Conservation (phyloP, 1,284 basidiomycete genomes). For the Cryptococcus sp. region DNA sequence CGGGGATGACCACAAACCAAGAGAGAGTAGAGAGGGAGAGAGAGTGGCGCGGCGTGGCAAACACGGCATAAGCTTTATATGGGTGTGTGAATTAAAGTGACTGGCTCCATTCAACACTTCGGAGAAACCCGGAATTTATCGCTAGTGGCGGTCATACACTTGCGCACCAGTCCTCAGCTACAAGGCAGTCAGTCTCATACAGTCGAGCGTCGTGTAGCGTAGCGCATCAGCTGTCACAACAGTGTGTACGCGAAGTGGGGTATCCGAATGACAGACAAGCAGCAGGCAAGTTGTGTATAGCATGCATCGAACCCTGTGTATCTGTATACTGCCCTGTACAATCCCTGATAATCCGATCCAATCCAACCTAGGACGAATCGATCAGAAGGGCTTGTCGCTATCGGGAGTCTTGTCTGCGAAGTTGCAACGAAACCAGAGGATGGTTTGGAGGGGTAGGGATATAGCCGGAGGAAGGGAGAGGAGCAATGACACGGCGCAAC, state of each 20-base stretch:
- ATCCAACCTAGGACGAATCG: background rate
- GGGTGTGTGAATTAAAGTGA: too few species aligned
- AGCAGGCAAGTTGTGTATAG: background rate
- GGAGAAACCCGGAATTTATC: constrained; percentile 5
- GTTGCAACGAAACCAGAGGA: background rate
- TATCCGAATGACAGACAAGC: too few species aligned
- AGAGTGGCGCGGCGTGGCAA: background rate
- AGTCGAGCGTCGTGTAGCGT: too few species aligned
- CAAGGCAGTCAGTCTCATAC: too few species aligned
- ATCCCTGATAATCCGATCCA: background rate
- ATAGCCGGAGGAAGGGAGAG: background rate
- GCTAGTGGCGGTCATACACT: background rate
- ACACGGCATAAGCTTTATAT: too few species aligned
- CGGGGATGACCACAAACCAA: background rate
- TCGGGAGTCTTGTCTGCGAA: constrained; percentile 49
- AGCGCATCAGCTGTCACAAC: background rate
- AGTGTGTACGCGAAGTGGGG: too few species aligned
- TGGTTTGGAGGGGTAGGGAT: background rate
- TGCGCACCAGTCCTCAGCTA: background rate
- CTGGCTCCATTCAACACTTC: background rate
- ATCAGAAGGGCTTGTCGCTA: constrained; percentile 54
- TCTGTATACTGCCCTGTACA: background rate
- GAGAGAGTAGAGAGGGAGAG: background rate
- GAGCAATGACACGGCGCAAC: background rate
- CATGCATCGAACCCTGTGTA: background rate